These are phyloP conservation scores for Rhodamnia argentea DNA, from an alignment of 345 rosid species.

Conservation along the genomic window DNA sequence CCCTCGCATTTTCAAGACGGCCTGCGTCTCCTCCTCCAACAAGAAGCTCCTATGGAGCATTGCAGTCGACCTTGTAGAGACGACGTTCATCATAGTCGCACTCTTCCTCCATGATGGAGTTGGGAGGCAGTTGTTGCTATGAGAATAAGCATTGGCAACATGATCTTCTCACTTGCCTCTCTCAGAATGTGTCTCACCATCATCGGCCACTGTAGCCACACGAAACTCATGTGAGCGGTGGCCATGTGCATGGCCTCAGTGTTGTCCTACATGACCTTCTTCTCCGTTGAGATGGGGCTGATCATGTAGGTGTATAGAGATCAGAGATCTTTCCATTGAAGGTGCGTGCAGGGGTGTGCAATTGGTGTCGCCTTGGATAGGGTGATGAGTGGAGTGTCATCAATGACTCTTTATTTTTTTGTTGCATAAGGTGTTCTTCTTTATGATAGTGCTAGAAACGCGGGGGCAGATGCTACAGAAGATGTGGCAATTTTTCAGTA, in stretches of 20 bases:
- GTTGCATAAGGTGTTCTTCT: background rate
- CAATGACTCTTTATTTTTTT: too few species aligned
- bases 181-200: background rate
- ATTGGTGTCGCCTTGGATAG: too few species aligned
- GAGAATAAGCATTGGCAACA: background rate
- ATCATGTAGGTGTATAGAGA: background rate
- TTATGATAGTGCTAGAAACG: too few species aligned
- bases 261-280: background rate
- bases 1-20: background rate
- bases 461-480: background rate
- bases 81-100: background rate
- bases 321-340: too few species aligned
- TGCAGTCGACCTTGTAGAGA: background rate
- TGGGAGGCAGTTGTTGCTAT: background rate
- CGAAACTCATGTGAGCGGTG: background rate
- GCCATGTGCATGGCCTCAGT: background rate
- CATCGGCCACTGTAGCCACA: too few species aligned
- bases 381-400: too few species aligned
- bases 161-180: background rate
- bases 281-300: background rate
- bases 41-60: background rate
- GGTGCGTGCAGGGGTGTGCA: too few species aligned
- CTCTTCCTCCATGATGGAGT: background rate
- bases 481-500: background rate
- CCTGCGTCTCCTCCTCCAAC: too few species aligned